Evolutionary conservation across 2,329 filamentous ascomycete genomes (phyloP), one percentile per base, ranked within the genome.

Genomic region (Knufia fluminis): DNA sequence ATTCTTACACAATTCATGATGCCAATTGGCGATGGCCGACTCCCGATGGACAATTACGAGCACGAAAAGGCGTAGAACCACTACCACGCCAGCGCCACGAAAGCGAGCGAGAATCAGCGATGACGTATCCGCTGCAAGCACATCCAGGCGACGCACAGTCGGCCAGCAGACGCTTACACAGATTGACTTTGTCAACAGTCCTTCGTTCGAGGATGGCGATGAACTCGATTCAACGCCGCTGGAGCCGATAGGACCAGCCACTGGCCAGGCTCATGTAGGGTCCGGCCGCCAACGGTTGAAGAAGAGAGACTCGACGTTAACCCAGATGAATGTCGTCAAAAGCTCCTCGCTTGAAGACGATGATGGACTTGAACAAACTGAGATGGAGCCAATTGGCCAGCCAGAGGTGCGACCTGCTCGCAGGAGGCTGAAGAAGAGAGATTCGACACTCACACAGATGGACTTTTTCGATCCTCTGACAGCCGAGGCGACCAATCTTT

Each of bases 381-480:
- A n/a, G n/a, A n/a, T n/a, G n/a, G n/a, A n/a, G n/a, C n/a, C n/a
- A n/a, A n/a, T n/a, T n/a, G n/a, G n/a, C n/a, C n/a, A n/a, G n/a
- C n/a, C n/a, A n/a, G n/a, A n/a, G n/a, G n/a, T n/a, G n/a, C n/a
- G n/a, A n/a, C n/a, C n/a, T 17, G 41, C 38, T 9, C 38, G 20
- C 10, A 4, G 38, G n/a, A 19, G 36, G 22, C 17, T 50, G 31
- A 52, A 47, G 39, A 57, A 56, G 41, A 48, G 48, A 36, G 35
- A 57, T 31, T 55, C 56, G n/a, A 59, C 57, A 1, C 49, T 59
- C 41, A 59, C 57, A 3, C 57, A 59, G 36, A 59, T 59, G 56
- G 56, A 57, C 32, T 59, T 58, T 38, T 58, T 59, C 46, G 47
- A 26, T 24, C 36, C 39, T 41, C 10, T 28, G 19, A 38, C 47